These are phyloP conservation scores for Aureobasidium sp. DNA, from an alignment of 2,329 filamentous ascomycete genomes.

Conservation along the genomic window DNA sequence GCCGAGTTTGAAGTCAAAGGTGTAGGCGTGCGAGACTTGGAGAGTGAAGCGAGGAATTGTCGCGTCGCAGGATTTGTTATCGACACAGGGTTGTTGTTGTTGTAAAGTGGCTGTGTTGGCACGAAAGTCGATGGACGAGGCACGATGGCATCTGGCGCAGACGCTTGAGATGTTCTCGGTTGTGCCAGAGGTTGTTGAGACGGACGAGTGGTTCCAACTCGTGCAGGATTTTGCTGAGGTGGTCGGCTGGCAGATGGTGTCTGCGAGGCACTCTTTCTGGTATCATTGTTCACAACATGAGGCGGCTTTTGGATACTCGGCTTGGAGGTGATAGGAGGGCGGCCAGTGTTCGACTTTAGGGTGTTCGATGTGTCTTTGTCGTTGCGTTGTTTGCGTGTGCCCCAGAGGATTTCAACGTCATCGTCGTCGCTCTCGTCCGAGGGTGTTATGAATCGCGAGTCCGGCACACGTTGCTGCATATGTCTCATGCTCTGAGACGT, in stretches of 20 bases:
- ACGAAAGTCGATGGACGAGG: neutral
- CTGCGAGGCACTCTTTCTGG: neutral
- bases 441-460: slow-evolving; percentile 1
- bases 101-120: neutral
- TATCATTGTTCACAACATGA: neutral
- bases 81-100: neutral
- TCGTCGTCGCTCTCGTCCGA: neutral
- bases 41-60: neutral
- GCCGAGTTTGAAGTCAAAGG: neutral
- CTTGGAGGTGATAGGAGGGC: neutral
- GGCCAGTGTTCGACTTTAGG: neutral
- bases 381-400: neutral
- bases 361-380: neutral
- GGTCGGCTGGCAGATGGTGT: neutral
- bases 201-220: too few species aligned
- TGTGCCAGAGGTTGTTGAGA: neutral
- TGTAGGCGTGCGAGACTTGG: neutral
- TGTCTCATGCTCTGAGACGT: neutral
- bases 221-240: neutral
- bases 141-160: neutral
- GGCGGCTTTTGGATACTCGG: neutral
- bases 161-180: neutral
- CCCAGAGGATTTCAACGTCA: neutral
- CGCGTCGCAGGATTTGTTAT: neutral
- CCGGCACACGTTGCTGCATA: neutral